These are phyloP conservation scores for Raffaelea albimanens DNA, from an alignment of 2,329 filamentous ascomycete genomes.

Conservation along the genomic window DNA sequence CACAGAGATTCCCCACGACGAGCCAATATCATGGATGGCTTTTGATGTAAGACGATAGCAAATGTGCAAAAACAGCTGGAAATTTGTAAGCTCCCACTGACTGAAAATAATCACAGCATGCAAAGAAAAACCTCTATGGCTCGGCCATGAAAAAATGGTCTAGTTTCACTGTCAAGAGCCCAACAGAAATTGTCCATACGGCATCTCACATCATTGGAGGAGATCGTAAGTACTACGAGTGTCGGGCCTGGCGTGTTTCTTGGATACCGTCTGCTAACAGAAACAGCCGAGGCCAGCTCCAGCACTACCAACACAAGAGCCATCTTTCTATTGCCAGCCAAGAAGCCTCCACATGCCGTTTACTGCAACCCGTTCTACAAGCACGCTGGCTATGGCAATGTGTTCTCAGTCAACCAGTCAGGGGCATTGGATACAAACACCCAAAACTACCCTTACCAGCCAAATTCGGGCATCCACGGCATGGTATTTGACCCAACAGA, in stretches of 20 bases:
- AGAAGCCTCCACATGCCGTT: conserved; percentile 68
- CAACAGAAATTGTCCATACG: conserved; percentile 67
- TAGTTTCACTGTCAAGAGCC: conserved; percentile 66
- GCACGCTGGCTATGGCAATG: conserved; percentile 70
- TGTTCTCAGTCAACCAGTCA: conserved; percentile 52
- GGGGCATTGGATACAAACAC: conserved; percentile 55
- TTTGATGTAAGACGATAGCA: conserved; percentile 79
- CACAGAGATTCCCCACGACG: conserved; percentile 70
- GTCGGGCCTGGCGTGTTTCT: too few relatives aligned
- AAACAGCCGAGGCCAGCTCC: conserved; percentile 55
- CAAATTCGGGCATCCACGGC: conserved; percentile 65
- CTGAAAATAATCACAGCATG: conserved; percentile 45
- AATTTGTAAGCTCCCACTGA: not conserved
- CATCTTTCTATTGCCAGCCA: conserved; percentile 77
- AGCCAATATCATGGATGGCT: conserved; percentile 91
- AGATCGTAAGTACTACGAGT: conserved; percentile 49
- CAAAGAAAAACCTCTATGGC: conserved; percentile 77
- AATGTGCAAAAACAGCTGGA: not conserved
- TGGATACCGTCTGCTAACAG: conserved; percentile 1
- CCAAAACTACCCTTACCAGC: conserved; percentile 65
- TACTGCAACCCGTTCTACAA: conserved; percentile 91
- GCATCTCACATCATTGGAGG: conserved; percentile 66
- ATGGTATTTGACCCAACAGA: conserved; percentile 72
- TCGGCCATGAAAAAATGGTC: conserved; percentile 92
- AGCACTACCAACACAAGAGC: conserved; percentile 72